These are phyloP conservation scores for Leccinum fallax DNA, from an alignment of 1,284 basidiomycete genomes.

Conservation along the genomic window DNA sequence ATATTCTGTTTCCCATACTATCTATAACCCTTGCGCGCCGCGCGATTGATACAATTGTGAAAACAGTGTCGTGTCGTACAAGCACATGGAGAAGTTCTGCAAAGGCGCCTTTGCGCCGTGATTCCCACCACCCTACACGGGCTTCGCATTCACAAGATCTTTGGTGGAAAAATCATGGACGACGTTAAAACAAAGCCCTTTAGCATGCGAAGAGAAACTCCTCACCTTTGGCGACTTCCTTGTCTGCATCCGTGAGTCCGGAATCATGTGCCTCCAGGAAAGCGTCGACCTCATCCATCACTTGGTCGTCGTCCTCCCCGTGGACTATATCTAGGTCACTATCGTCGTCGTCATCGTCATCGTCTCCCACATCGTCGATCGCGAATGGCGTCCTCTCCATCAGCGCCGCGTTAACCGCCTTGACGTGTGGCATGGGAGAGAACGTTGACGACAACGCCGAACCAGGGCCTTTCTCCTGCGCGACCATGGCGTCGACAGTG, in stretches of 20 bases:
- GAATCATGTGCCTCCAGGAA: constrained; percentile 91
- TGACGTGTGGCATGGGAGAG: constrained; percentile 65
- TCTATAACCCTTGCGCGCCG: background rate
- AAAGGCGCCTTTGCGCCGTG: background rate
- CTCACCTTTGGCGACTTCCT: constrained; percentile 78
- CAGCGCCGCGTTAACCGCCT: constrained; percentile 80
- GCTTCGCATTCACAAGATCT: constrained; percentile 70
- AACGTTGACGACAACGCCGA: constrained; percentile 41
- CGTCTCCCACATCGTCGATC: constrained; percentile 81
- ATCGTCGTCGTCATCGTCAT: constrained; percentile 57
- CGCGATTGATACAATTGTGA: constrained; percentile 13
- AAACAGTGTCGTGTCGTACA: constrained; percentile 13
- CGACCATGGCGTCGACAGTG: constrained; percentile 35
- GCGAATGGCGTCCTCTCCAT: constrained; percentile 92
- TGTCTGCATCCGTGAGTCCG: constrained; percentile 83
- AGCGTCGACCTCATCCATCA: constrained; percentile 93
- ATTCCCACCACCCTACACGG: constrained; percentile 39
- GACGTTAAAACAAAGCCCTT: constrained; percentile 2
- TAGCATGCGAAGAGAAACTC: background rate
- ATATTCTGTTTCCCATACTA: constrained; percentile 6
- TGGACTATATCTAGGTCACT: constrained; percentile 69
- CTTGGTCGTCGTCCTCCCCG: constrained; percentile 70
- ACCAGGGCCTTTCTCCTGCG: constrained; percentile 30
- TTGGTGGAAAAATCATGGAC: background rate
- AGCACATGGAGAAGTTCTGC: constrained; percentile 18